Evolutionary conservation across 2,329 filamentous ascomycete genomes (phyloP), one percentile per base, ranked within the genome.

Genomic region (Amylocarpus encephaloides): DNA sequence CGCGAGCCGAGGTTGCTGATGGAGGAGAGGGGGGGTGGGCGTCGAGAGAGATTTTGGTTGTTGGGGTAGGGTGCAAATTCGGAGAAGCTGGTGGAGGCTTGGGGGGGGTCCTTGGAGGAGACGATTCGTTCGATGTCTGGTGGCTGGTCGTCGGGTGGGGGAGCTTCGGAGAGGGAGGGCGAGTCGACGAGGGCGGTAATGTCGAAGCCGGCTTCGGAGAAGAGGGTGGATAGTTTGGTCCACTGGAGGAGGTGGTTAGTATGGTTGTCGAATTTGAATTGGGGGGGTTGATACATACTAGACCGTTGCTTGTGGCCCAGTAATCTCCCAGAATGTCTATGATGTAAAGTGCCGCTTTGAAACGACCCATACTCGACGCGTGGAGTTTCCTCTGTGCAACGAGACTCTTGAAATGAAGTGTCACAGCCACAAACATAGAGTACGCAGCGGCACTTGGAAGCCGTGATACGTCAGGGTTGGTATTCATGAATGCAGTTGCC

Each of bases 291-390:
- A 26, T 26, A 26, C 22, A 7, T 42, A 53, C 48, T 16, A 48
- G 26, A 12, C 33, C 44, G 32, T 50, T 44, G 15, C 50, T 30
- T 12, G 50, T 44, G 29, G 15, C 18, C 55, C 55, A 57, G 33
- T 55, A 53, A n/a, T 41, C 32, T 35, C 54, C 53, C 11, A 57
- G 46, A 12, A 40, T 13, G n/a, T 55, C 47, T 11, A 57, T 43
- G 39, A 57, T 55, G 32, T 33, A 49, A 6, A 57, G 26, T 6
- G 55, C 55, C 15, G 52, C 52, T 45, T 51, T 52, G n/a, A 55
- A 46, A 9, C 50, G 46, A 10, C 41, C 43, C 11, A 54, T 45
- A 30, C 40, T 30, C 16, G 44, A 33, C 15, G 10, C 36, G 26
- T 48, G 41, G 10, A 57, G 34, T 18, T 49, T 55, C 15, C 45